Percentiles rank a stretch among this genome's conserved stretches.
Conservation (phyloP, 23 red algal genomes). For the Gracilaria vermiculophylla region DNA sequence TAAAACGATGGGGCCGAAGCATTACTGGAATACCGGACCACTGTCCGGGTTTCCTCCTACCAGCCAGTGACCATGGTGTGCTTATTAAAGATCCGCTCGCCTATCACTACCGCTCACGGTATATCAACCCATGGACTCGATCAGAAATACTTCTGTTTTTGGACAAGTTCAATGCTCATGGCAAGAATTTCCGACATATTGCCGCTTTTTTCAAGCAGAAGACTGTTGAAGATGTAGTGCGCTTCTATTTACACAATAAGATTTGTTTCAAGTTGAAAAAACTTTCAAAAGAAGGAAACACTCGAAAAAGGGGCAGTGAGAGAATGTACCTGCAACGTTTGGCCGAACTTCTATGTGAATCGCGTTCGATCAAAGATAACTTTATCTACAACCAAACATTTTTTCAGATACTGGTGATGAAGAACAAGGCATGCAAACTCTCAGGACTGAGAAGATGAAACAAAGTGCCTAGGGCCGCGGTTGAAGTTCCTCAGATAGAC, state of each 20-base stretch:
- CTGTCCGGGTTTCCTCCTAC: conserved; percentile 20
- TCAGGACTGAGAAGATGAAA: conserved; percentile 15
- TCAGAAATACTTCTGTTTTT: conserved; percentile 75
- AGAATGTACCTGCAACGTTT: conserved; percentile 22
- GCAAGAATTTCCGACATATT: conserved; percentile 91
- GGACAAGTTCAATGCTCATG: conserved; percentile 80
- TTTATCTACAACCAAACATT: conserved; percentile 36
- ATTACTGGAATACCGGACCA: conserved; percentile 79
- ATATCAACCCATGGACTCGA: conserved; percentile 85
- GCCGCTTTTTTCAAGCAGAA: conserved; percentile 89
- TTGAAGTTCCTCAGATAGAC: conserved; percentile 19
- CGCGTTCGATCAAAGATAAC: conserved; percentile 65
- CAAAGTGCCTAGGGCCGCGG: not conserved
- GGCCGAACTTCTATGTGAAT: conserved; percentile 38
- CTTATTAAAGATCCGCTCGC: conserved; percentile 71
- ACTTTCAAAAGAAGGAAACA: conserved; percentile 60
- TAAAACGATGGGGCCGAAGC: conserved; percentile 57
- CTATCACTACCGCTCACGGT: conserved; percentile 61
- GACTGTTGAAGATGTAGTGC: conserved; percentile 83
- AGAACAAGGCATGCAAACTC: conserved; percentile 8
- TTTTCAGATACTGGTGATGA: not conserved
- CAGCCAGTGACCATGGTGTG: conserved; percentile 53
- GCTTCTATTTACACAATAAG: conserved; percentile 98
- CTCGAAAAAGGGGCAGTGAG: conserved; percentile 39
- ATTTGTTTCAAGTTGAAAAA: conserved; percentile 79